Conservation (phyloP, 352 stramenopile genomes). For the Globisporangium nagaii region DNA sequence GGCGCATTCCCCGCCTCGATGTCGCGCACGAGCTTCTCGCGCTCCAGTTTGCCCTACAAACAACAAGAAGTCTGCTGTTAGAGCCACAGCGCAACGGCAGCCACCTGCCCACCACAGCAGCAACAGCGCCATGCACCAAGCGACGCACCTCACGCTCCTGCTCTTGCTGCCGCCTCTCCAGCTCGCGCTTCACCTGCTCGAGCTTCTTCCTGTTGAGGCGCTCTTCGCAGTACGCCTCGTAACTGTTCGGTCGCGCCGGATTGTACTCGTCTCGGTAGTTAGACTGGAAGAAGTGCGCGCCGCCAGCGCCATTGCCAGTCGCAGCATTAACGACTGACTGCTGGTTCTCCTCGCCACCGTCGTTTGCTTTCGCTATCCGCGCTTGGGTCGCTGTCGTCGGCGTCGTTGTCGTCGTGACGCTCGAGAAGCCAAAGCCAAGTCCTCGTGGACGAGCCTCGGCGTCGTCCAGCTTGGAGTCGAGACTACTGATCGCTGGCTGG, state of each 20-base stretch:
- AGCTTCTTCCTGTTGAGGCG: conserved; percentile 67
- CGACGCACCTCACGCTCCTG: conserved; percentile 58
- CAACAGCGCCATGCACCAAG: background rate
- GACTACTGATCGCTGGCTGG: background rate
- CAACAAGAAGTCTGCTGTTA: too few species aligned
- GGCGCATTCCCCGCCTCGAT: conserved; percentile 62
- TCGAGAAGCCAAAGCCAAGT: conserved; percentile 30
- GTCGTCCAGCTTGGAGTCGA: background rate
- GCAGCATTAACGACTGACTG: conserved; percentile 1
- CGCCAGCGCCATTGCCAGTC: background rate
- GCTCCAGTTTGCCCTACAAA: conserved; percentile 53
- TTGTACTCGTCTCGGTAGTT: conserved; percentile 87
- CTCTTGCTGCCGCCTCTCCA: conserved; percentile 69
- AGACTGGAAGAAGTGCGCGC: conserved; percentile 57
- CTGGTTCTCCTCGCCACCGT: conserved; percentile 9
- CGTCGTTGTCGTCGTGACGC: conserved; percentile 5
- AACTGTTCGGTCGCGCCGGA: conserved; percentile 83
- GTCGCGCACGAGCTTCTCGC: conserved; percentile 64
- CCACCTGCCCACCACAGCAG: too few species aligned
- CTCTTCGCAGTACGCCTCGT: conserved; percentile 84
- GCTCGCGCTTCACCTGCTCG: conserved; percentile 74
- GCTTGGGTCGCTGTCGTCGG: conserved; percentile 21
- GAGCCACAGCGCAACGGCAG: too few species aligned
- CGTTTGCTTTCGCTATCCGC: conserved; percentile 15
- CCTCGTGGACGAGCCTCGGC: background rate